Evolutionary conservation across 148 eudicot species (phyloP).

Genomic region (Cornus controversa): DNA sequence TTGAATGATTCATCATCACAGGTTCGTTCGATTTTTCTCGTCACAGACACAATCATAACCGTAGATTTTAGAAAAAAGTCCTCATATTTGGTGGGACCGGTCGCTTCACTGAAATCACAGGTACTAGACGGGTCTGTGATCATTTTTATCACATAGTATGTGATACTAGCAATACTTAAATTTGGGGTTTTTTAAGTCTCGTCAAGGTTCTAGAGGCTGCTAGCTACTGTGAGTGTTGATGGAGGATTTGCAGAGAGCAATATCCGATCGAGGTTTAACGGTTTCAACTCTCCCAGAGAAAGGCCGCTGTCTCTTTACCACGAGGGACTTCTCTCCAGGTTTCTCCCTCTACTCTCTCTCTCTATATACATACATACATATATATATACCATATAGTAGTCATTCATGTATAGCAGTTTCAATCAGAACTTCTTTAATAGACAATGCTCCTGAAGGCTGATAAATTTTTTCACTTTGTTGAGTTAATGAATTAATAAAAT

Average conservation of each 20-base stretch:
- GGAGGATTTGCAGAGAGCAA: conserved; percentile 47
- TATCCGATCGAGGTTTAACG: conserved; percentile 40
- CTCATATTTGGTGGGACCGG: no score
- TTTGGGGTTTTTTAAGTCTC: neutral
- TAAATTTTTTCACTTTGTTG: neutral
- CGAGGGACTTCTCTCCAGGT: conserved; percentile 75
- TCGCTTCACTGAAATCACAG: no score
- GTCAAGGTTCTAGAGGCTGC: neutral
- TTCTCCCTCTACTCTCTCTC: conserved; percentile 6
- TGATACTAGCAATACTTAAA: neutral
- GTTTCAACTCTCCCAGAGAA: conserved; percentile 46
- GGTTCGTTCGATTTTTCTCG: neutral
- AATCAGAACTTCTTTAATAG: neutral
- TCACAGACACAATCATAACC: no score
- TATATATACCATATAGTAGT: neutral
- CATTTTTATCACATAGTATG: no score
- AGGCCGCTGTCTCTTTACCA: conserved; percentile 76
- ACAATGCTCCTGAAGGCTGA: no score
- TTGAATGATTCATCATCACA: neutral
- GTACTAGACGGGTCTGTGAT: no score
- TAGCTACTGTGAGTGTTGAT: neutral
- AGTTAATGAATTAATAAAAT: neutral
- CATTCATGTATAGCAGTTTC: no score
- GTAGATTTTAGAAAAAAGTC: no score
- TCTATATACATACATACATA: neutral